Evolutionary conservation across 1,139 yeast genomes (phyloP).

Genomic region (Blastobotrys apis): DNA sequence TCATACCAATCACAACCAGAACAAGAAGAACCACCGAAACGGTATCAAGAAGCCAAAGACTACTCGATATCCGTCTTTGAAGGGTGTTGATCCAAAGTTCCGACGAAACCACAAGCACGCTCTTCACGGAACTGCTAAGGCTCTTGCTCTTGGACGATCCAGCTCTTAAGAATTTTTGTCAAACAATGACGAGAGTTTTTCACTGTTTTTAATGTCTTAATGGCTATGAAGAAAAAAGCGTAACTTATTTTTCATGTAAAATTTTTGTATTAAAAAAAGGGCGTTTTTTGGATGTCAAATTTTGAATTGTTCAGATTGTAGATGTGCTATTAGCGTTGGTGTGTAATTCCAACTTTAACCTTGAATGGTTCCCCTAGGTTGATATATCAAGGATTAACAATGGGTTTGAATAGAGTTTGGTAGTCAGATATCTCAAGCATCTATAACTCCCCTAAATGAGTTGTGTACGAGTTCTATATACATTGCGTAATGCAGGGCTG

Average conservation of each 20-base stretch:
- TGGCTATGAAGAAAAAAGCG: neutral
- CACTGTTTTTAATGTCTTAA: neutral
- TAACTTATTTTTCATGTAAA: neutral
- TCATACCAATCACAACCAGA: conserved; percentile 99
- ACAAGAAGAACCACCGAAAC: conserved; percentile 99
- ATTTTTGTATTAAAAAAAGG: neutral
- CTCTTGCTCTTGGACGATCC: conserved; percentile 40
- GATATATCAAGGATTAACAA: too few species aligned
- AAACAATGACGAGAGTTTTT: neutral
- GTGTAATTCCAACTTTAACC: too few species aligned
- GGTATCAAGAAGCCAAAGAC: conserved; percentile 99
- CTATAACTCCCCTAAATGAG: too few species aligned
- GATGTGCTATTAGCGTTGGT: too few species aligned
- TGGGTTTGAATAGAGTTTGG: too few species aligned
- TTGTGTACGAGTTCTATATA: too few species aligned
- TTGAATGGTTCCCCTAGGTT: too few species aligned
- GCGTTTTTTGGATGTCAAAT: too few species aligned
- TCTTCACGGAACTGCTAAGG: conserved; percentile 95
- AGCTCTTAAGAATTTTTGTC: neutral
- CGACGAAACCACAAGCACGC: conserved; percentile 99
- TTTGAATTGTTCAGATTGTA: too few species aligned
- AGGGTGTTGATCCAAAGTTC: conserved; percentile 99
- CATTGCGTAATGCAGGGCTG: too few species aligned
- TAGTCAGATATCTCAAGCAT: too few species aligned
- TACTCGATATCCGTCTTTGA: conserved; percentile 95